These are phyloP conservation scores for Wallemia ichthyophaga DNA, from an alignment of 1,284 basidiomycete species.

Conservation along the genomic window DNA sequence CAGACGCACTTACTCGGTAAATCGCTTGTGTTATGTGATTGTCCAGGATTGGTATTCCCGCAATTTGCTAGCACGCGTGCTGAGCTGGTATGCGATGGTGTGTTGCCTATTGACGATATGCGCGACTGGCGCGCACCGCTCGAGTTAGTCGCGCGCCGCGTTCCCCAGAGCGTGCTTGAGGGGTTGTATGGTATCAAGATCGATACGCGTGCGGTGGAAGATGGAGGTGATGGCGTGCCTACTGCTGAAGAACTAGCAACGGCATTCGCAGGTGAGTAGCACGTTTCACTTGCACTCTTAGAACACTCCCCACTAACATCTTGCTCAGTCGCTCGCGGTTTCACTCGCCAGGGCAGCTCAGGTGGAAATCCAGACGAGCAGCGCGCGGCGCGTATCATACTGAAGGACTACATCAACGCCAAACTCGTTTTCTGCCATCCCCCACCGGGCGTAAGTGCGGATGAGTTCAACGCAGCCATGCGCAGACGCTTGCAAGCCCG, in stretches of 20 bases:
- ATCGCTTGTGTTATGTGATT: slow-evolving; percentile 77
- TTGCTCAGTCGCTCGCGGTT: slow-evolving; percentile 56
- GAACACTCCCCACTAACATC: background rate
- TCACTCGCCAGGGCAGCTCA: slow-evolving; percentile 45
- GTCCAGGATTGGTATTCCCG: slow-evolving; percentile 92
- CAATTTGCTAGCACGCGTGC: slow-evolving; percentile 91
- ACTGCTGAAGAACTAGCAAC: slow-evolving; percentile 59
- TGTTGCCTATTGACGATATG: slow-evolving; percentile 92
- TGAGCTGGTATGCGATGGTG: slow-evolving; percentile 83
- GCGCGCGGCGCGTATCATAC: slow-evolving; percentile 61
- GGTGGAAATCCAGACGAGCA: slow-evolving; percentile 96
- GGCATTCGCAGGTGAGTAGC: slow-evolving; percentile 55
- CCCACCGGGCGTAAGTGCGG: slow-evolving; percentile 34
- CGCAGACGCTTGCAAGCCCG: slow-evolving; percentile 16
- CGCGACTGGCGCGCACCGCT: slow-evolving; percentile 73
- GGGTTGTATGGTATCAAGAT: slow-evolving; percentile 65
- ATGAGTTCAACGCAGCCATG: slow-evolving; percentile 46
- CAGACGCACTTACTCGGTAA: slow-evolving; percentile 84
- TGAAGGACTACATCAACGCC: slow-evolving; percentile 95
- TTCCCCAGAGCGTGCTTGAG: slow-evolving; percentile 64
- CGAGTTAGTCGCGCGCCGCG: slow-evolving; percentile 43
- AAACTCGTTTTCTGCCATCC: slow-evolving; percentile 68
- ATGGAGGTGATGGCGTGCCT: slow-evolving; percentile 50
- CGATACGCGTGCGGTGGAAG: slow-evolving; percentile 33
- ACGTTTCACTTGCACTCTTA: slow-evolving; percentile 6